phyloP scores from a whole-genome alignment of 2,329 filamentous ascomycete species.

The Bipolaris oryzae region DNA sequence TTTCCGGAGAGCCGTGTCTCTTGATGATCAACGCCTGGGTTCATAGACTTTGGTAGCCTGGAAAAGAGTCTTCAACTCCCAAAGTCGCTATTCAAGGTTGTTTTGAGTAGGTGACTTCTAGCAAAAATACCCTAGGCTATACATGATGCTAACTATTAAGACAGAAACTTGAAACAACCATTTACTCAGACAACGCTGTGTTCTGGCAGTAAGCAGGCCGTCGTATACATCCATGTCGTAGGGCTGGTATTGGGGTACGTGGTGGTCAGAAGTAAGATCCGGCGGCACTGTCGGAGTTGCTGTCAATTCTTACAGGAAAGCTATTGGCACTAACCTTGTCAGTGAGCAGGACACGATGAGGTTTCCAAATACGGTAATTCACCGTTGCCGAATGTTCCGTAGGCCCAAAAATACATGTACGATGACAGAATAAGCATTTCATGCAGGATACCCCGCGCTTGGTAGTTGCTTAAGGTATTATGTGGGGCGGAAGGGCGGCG shows the following conservation, averaged over 20 bases:
- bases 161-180: not conserved
- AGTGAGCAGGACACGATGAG: not conserved
- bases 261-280: constrained; percentile 1
- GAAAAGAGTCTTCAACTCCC: not conserved
- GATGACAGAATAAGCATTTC: constrained; percentile 8
- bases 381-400: constrained; percentile 19
- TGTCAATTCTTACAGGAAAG: not conserved
- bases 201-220: not conserved
- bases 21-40: constrained; percentile 1
- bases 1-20: not conserved
- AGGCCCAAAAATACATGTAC: not conserved
- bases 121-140: not conserved
- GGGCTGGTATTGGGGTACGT: not conserved
- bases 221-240: not conserved
- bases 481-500: constrained; percentile 2
- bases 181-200: not conserved
- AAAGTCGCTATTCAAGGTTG: not conserved
- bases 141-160: too few relatives aligned
- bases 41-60: constrained; percentile 13
- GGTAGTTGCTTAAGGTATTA: not conserved
- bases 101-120: not conserved
- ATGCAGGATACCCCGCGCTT: constrained; percentile 5
- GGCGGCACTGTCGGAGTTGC: constrained; percentile 6
- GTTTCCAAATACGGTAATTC: constrained; percentile 8
- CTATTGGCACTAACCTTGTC: constrained; percentile 12